These are phyloP conservation scores for Paxillus involutus DNA, from an alignment of 768 basidiomycete genomes.

Conservation along the genomic window DNA sequence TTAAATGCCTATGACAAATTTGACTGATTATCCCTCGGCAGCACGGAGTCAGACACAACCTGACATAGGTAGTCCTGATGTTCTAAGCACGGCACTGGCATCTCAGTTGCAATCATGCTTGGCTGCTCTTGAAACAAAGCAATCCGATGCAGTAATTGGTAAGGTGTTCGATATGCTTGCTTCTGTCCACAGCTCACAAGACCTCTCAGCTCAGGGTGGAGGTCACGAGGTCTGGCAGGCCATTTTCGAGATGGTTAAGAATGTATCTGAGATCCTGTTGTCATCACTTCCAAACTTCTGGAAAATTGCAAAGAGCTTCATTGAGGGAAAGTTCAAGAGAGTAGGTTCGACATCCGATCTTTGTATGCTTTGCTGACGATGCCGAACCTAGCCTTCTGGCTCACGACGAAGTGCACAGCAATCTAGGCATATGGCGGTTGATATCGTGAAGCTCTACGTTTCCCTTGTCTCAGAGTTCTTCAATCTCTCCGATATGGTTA, in stretches of 20 bases:
- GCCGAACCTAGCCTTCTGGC: constrained; percentile 31
- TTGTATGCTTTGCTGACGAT: background rate
- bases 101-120: constrained; percentile 62
- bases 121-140: constrained; percentile 59
- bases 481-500: constrained; percentile 72
- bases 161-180: constrained; percentile 10
- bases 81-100: constrained; percentile 45
- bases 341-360: constrained; percentile 38
- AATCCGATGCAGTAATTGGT: constrained; percentile 65
- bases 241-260: constrained; percentile 77
- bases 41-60: constrained; percentile 42
- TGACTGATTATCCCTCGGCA: constrained; percentile 33
- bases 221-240: constrained; percentile 83
- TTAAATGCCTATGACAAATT: constrained; percentile 6
- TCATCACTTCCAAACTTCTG: constrained; percentile 90
- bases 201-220: constrained; percentile 56
- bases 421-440: constrained; percentile 83
- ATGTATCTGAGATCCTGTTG: constrained; percentile 81
- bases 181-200: background rate
- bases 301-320: constrained; percentile 86
- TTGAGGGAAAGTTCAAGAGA: constrained; percentile 92
- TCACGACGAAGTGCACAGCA: constrained; percentile 81
- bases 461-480: constrained; percentile 86
- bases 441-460: constrained; percentile 84
- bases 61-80: constrained; percentile 36